phyloP scores from a whole-genome alignment of 192 early-diverging fungal genomes.

The Funneliformis geosporum region DNA sequence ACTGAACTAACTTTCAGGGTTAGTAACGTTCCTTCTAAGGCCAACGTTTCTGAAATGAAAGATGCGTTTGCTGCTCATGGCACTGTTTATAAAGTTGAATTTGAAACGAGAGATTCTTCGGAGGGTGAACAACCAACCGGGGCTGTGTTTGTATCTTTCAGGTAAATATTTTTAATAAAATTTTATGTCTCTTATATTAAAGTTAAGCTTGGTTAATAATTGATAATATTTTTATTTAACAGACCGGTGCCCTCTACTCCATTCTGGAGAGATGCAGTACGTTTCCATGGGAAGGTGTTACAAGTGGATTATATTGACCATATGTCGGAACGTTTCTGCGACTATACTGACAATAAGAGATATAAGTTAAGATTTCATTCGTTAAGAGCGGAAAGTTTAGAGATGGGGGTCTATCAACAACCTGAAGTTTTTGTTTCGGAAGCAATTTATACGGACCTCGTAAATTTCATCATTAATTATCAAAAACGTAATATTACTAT shows the following conservation, averaged over 20 bases:
- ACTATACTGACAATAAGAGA: background rate
- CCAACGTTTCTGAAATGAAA: slow-evolving; percentile 26
- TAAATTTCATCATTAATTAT: slow-evolving; percentile 33
- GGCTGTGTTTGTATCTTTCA: slow-evolving; percentile 21
- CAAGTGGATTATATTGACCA: slow-evolving; percentile 16
- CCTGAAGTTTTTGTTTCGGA: slow-evolving; percentile 34
- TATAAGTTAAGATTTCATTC: background rate
- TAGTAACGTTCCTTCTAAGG: background rate
- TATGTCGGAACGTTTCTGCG: background rate
- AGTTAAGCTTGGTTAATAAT: background rate
- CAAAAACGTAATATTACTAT: slow-evolving; percentile 32
- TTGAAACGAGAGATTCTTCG: slow-evolving; percentile 23
- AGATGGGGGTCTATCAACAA: slow-evolving; percentile 33
- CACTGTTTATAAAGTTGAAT: slow-evolving; percentile 25
- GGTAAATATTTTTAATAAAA: slow-evolving; percentile 21
- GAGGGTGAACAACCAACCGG: background rate
- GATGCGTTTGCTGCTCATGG: slow-evolving; percentile 31
- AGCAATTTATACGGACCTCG: background rate
- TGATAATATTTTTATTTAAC: background rate
- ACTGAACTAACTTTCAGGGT: slow-evolving; percentile 27
- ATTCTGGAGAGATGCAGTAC: slow-evolving; percentile 13
- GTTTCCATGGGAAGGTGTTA: slow-evolving; percentile 32
- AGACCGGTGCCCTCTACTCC: background rate
- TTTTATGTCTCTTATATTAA: slow-evolving; percentile 8
- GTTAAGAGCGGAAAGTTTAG: slow-evolving; percentile 20